phyloP scores from a whole-genome alignment of 345 rosid species.

The Corchorus olitorius region DNA sequence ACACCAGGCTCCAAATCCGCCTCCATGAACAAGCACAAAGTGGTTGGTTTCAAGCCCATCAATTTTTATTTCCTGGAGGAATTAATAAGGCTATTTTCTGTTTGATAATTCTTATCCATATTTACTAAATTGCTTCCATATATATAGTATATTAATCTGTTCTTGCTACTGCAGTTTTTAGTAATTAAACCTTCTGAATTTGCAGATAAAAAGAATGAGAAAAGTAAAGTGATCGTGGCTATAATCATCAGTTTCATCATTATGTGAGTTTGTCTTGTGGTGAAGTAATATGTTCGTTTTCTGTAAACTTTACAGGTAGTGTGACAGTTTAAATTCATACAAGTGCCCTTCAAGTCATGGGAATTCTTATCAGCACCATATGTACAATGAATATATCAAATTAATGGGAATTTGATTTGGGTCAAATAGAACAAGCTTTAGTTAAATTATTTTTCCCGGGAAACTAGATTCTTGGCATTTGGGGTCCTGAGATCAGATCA shows the following conservation, averaged over 20 bases:
- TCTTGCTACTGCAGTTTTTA: neutral
- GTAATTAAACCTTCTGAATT: neutral
- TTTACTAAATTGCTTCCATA: neutral
- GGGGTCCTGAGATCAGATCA: too few species aligned
- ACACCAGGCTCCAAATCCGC: conserved; percentile 92
- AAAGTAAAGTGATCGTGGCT: neutral
- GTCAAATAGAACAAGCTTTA: neutral
- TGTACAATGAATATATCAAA: too few species aligned
- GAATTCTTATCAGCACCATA: too few species aligned
- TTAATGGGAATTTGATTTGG: neutral
- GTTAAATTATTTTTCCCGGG: too few species aligned
- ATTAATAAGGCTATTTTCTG: too few species aligned
- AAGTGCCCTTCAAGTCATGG: too few species aligned
- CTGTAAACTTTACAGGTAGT: too few species aligned
- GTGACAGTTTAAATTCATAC: too few species aligned
- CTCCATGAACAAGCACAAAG: conserved; percentile 79
- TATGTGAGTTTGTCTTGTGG: neutral
- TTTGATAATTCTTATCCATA: neutral
- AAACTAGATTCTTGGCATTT: too few species aligned
- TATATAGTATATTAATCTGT: too few species aligned
- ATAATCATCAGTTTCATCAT: conserved; percentile 12
- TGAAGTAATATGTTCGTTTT: too few species aligned
- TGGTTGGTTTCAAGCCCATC: conserved; percentile 53
- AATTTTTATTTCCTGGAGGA: conserved; percentile 6
- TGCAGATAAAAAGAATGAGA: conserved; percentile 13